Conservation (phyloP, 805 yeast genomes). For the Ogataea allantospora region DNA sequence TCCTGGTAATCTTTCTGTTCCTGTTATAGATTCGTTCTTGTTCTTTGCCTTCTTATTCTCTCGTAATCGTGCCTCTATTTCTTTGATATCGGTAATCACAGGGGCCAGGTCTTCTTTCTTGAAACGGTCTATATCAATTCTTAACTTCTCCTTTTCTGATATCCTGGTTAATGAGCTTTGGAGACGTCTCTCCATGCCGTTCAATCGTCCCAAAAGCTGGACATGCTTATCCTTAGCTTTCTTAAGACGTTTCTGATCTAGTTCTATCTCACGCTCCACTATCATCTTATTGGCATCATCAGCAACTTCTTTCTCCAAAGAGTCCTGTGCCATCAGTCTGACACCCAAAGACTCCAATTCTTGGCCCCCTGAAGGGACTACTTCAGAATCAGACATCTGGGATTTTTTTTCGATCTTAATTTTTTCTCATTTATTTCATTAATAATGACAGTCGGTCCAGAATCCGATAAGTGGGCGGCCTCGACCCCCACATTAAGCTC, state of each 20-base stretch:
- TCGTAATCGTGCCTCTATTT: conserved; percentile 45
- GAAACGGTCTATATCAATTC: conserved; percentile 53
- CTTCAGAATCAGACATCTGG: neutral
- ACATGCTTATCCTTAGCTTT: conserved; percentile 54
- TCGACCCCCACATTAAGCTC: conserved; percentile 15
- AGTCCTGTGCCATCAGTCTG: conserved; percentile 71
- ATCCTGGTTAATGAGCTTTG: conserved; percentile 57
- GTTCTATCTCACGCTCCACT: conserved; percentile 59
- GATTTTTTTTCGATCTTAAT: neutral
- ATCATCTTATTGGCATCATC: conserved; percentile 64
- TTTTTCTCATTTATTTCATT: conserved; percentile 1
- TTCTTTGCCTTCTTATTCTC: conserved; percentile 23
- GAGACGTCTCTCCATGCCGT: conserved; percentile 47
- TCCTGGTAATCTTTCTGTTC: conserved; percentile 49
- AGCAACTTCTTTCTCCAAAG: conserved; percentile 73
- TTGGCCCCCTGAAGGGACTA: conserved; percentile 7
- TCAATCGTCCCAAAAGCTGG: conserved; percentile 43
- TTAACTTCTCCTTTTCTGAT: conserved; percentile 55
- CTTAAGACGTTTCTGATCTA: conserved; percentile 72
- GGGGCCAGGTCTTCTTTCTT: conserved; percentile 51
- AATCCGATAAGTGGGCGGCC: neutral
- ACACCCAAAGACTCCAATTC: conserved; percentile 46
- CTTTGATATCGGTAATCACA: conserved; percentile 58
- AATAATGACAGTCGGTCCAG: conserved; percentile 5
- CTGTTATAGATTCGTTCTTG: conserved; percentile 13